phyloP scores from a whole-genome alignment of 2,329 filamentous ascomycete species.

The Calonectria fujianensis region DNA sequence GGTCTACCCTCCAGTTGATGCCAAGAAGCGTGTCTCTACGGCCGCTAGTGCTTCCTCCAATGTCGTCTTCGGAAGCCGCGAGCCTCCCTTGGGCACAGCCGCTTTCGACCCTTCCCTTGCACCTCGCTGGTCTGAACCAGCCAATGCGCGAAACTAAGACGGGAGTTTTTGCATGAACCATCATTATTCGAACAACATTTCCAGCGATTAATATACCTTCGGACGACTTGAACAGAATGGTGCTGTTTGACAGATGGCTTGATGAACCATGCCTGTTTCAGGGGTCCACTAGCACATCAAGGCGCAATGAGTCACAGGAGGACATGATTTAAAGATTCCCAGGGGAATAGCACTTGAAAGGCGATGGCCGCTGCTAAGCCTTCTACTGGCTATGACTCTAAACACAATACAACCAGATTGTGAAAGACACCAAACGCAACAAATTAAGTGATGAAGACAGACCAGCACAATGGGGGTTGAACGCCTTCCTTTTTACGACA shows the following conservation, averaged over 20 bases:
- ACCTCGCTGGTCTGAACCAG: slow-evolving; percentile 47
- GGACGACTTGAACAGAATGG: not conserved
- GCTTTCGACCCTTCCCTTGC: slow-evolving; percentile 48
- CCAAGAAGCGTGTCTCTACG: slow-evolving; percentile 23
- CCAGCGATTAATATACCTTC: not conserved
- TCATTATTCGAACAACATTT: not conserved
- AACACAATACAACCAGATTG: not conserved
- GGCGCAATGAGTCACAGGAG: not conserved
- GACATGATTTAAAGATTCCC: not conserved
- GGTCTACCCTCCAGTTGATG: slow-evolving; percentile 33
- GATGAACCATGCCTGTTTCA: no score
- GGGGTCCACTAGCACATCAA: not conserved
- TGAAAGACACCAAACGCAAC: not conserved
- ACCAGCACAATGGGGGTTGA: not conserved
- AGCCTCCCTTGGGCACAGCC: slow-evolving; percentile 49
- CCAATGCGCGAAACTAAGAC: not conserved
- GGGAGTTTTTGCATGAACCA: not conserved
- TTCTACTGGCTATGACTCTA: not conserved
- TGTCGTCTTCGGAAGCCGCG: slow-evolving; percentile 40
- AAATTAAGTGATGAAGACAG: not conserved
- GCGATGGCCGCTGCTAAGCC: not conserved
- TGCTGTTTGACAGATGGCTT: not conserved
- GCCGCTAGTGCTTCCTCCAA: slow-evolving; percentile 31
- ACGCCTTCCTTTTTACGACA: not conserved
- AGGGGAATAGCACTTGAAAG: not conserved